These are phyloP conservation scores for Corylus heterophylla DNA, from an alignment of 306 rosid genomes.

Conservation along the genomic window DNA sequence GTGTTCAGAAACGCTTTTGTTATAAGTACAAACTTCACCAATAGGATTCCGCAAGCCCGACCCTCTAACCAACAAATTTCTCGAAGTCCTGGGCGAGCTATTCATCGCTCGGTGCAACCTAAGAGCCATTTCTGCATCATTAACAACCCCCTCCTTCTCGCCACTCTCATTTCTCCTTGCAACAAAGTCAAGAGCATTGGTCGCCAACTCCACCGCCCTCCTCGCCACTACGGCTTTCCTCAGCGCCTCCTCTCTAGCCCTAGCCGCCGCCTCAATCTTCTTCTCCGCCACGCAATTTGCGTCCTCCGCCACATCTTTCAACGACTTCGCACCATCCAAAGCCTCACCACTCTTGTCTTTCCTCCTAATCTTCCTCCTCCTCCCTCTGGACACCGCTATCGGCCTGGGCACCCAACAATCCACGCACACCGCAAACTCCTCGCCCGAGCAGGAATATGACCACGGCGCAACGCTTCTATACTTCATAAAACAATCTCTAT, in stretches of 20 bases:
- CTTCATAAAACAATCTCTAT: slow-evolving; percentile 43
- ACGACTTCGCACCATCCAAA: slow-evolving; percentile 31
- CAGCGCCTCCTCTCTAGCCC: slow-evolving; percentile 37
- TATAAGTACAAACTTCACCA: slow-evolving; percentile 19
- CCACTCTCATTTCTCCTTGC: slow-evolving; percentile 21
- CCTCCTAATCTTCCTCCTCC: slow-evolving; percentile 29
- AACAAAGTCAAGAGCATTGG: slow-evolving; percentile 38
- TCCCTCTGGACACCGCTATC: slow-evolving; percentile 40
- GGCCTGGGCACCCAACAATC: slow-evolving; percentile 79
- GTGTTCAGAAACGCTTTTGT: slow-evolving; percentile 30
- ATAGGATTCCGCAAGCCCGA: slow-evolving; percentile 17
- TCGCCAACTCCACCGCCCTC: slow-evolving; percentile 42
- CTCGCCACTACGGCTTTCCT: slow-evolving; percentile 39
- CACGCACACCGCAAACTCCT: slow-evolving; percentile 51
- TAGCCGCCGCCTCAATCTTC: slow-evolving; percentile 45
- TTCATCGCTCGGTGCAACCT: slow-evolving; percentile 43
- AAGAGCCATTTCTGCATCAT: slow-evolving; percentile 34
- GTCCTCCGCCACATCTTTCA: slow-evolving; percentile 43
- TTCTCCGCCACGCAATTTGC: slow-evolving; percentile 35
- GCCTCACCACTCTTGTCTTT: slow-evolving; percentile 27
- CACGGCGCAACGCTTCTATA: slow-evolving; percentile 42
- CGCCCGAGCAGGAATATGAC: slow-evolving; percentile 47
- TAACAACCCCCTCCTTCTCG: slow-evolving; percentile 34
- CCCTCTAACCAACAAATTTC: slow-evolving; percentile 29
- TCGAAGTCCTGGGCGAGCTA: slow-evolving; percentile 33